Evolutionary conservation across 495 filamentous ascomycete species (phyloP).

Genomic region (Hypoxylon cercidicola): DNA sequence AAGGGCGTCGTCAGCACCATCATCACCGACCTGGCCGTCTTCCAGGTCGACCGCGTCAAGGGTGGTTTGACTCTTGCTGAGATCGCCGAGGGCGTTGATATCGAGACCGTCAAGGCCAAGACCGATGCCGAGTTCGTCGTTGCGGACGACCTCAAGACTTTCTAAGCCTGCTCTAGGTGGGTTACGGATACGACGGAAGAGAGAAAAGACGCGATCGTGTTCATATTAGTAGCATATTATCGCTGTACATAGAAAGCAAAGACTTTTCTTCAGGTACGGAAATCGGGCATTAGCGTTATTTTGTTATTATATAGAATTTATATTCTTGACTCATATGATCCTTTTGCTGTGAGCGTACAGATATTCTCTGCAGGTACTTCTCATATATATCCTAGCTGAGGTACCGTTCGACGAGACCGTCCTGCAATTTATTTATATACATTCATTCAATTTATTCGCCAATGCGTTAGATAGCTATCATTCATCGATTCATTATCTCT

Average conservation of each 20-base stretch:
- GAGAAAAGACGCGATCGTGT: not conserved
- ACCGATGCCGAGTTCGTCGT: conserved; percentile 65
- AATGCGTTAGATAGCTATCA: not conserved
- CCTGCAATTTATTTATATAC: conserved; percentile 24
- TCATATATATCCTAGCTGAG: conserved; percentile 1
- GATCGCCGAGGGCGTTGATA: conserved; percentile 64
- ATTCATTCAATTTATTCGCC: not conserved
- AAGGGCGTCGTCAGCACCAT: conserved; percentile 64
- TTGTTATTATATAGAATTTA: too few relatives aligned
- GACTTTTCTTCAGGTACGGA: too few relatives aligned
- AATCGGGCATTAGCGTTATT: too few relatives aligned
- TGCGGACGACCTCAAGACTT: conserved; percentile 57
- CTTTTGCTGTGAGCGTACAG: too few relatives aligned
- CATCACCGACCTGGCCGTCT: conserved; percentile 68
- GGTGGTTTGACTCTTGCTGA: conserved; percentile 65
- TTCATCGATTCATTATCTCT: not conserved
- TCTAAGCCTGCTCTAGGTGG: conserved; percentile 43
- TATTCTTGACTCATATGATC: too few relatives aligned
- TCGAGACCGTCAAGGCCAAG: conserved; percentile 63
- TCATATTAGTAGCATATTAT: too few relatives aligned
- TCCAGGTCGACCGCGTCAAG: conserved; percentile 64
- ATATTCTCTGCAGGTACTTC: not conserved
- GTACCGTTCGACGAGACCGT: not conserved
- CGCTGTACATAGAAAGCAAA: too few relatives aligned
- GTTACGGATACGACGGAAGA: not conserved